These are phyloP conservation scores for Coemansia sp. DNA, from an alignment of 192 early-diverging fungal genomes.

Conservation along the genomic window DNA sequence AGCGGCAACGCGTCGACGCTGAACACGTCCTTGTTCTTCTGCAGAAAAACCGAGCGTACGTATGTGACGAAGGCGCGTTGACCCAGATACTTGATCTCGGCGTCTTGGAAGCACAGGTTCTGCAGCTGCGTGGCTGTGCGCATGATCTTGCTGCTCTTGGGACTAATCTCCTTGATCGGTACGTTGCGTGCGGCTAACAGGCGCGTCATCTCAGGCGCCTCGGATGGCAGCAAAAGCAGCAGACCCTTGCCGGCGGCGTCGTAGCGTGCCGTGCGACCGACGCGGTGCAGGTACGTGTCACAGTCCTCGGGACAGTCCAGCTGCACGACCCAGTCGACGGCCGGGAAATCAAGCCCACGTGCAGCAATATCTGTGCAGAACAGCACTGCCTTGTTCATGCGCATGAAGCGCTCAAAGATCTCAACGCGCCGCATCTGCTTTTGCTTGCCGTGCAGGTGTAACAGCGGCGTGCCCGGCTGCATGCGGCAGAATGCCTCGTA, in stretches of 20 bases:
- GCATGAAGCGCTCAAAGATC: constrained; percentile 88
- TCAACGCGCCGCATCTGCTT: constrained; percentile 92
- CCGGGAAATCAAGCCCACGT: constrained; percentile 95
- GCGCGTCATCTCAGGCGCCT: constrained; percentile 79
- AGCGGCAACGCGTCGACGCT: constrained; percentile 81
- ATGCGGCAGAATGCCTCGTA: constrained; percentile 95
- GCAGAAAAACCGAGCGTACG: constrained; percentile 87
- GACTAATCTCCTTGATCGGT: constrained; percentile 84
- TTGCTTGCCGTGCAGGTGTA: constrained; percentile 96
- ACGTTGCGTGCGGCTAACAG: constrained; percentile 73
- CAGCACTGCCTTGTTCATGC: constrained; percentile 71
- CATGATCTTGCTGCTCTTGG: constrained; percentile 79
- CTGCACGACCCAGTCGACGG: constrained; percentile 99
- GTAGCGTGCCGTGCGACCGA: constrained; percentile 95
- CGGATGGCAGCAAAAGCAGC: constrained; percentile 83
- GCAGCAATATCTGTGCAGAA: constrained; percentile 97
- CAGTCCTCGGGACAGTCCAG: constrained; percentile 96
- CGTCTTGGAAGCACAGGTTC: constrained; percentile 86
- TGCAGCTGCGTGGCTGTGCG: constrained; percentile 81
- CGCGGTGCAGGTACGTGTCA: constrained; percentile 96
- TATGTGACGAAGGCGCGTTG: constrained; percentile 97
- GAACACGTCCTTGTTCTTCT: constrained; percentile 89
- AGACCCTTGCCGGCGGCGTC: constrained; percentile 84
- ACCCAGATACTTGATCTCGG: constrained; percentile 94
- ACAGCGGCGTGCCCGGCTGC: constrained; percentile 86